Base-by-base conservation (phyloP, 2,329 filamentous ascomycete genomes). In the Cryphonectria japonica region DNA sequence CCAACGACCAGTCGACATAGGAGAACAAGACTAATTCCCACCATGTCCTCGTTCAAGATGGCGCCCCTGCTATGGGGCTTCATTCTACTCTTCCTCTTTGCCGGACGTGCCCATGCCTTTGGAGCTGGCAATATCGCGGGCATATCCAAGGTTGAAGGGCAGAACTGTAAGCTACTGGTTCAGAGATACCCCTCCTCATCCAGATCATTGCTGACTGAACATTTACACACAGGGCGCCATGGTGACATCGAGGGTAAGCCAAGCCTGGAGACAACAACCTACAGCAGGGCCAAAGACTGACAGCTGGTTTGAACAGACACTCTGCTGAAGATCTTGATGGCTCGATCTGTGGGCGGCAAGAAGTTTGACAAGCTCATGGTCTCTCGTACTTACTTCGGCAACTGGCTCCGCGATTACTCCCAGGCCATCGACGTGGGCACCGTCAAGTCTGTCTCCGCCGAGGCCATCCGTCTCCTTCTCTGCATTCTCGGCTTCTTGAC, bases 351-450 rank as follows among this genome's bases (percentile, higher is more conserved):
- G 73, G 84, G 84, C 75, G 84, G 85, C 68, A 94, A 95, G 85
- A 97, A 95, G 78, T 97, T 97, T 82, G 89, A 88, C 84, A 96
- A 96, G 84, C 88, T 97, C 78, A 92, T 91, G 78, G 92, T 97
- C 73, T 93, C 95, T 74, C 89, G 94, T 73, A 93, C 97, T 74
- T 98, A 98, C 84, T 98, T 98, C 83, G 95, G 95, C 74, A 98
- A 97, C 84, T 97, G 95, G 95, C 88, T 97, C 46, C 89, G 88
- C 72, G 95, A 98, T 82, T 98, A 98, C 82, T 96, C 93, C 68
- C 95, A 98, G 82, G 95, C 94, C 73, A 93, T 97, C 76, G 95
- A 98, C 80, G 93, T 97, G 66, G 95, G 94, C 73, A 97, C 94
- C 4, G 89, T 97, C 82, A 97, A 97, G 84, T 89, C 91, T 76